Base-by-base conservation (phyloP, 2,329 filamentous ascomycete genomes). In the Juglanconis sp. region DNA sequence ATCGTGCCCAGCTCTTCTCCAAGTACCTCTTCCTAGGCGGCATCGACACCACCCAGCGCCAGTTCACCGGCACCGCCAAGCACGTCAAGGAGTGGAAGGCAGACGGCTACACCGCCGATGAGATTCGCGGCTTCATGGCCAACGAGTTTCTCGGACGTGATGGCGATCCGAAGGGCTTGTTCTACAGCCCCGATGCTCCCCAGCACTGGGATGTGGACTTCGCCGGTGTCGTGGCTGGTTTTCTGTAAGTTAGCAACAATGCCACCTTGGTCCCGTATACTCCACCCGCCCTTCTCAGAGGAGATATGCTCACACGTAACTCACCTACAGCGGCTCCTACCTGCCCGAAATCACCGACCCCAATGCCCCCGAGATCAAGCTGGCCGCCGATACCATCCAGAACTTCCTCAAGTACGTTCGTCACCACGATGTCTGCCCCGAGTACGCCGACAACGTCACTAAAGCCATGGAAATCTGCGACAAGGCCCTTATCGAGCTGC, bases 371-470 rank as follows among this genome's bases (percentile, higher is more conserved):
- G 74, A 81, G 11, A 80, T 92, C 63, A 75, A 81, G n/a, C 73
- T 81, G 6, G 86, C 86, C 3, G 85, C 87, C 24, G 81, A 83
- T 38, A 84, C 96, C 0, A 80, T 97, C 46, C 84, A 86, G 62
- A 96, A 95, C 70, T 98, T 98, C 70, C 84, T 96, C 64, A 90
- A 91, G 65, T 99, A 97, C 66, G 79, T 98, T 0, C 79, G 93
- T 9, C 84, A 89, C 62, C 93, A 98, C 69, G 84, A 90, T 42
- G 94, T 96, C 15, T 96, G 92, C 68, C 88, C 90, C 0, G 95
- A 98, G 71, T 90, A 93, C 69, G 78, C 74, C 0, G 77, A 81
- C 0, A 84, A 94, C 64, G 79, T 98, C 60, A 74, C 83, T 15
- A 77, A 80, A 0, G 92, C 93, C 0, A 78, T 88, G 7, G 71